Percentiles rank a stretch among this genome's conserved stretches.
These are phyloP conservation scores for Sugiyamaella xylanicola DNA, from an alignment of 1,139 yeast genomes.

Conservation along the genomic window DNA sequence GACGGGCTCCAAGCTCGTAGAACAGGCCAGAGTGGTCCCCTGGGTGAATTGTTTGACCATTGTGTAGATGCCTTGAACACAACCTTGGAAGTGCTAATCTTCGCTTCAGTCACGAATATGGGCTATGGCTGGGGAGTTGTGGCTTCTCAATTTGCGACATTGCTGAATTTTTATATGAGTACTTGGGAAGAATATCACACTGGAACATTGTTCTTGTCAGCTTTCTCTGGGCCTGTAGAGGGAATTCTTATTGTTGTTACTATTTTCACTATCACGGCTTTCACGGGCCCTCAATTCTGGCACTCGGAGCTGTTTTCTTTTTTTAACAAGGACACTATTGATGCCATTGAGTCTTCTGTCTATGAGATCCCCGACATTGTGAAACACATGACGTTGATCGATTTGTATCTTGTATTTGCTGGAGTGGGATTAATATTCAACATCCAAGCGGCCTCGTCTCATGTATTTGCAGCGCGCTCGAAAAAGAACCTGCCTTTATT, in stretches of 20 bases:
- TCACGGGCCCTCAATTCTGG: conserved; percentile 64
- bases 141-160: conserved; percentile 71
- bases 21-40: conserved; percentile 92
- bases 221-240: conserved; percentile 93
- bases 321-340: conserved; percentile 19
- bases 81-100: conserved; percentile 71
- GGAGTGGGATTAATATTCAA: conserved; percentile 65
- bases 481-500: conserved; percentile 38
- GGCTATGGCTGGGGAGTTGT: conserved; percentile 69
- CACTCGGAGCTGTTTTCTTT: conserved; percentile 39
- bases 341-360: conserved; percentile 1
- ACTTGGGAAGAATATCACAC: conserved; percentile 98
- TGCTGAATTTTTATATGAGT: conserved; percentile 78
- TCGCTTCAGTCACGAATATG: conserved; percentile 70
- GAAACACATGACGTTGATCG: conserved; percentile 40
- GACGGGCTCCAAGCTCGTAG: conserved; percentile 92
- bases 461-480: conserved; percentile 61
- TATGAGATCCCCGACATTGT: conserved; percentile 21
- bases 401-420: conserved; percentile 54
- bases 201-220: conserved; percentile 74
- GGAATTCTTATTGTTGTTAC: conserved; percentile 71
- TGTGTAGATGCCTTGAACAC: conserved; percentile 90
- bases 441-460: conserved; percentile 68
- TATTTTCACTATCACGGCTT: conserved; percentile 63
- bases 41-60: conserved; percentile 93